Evolutionary conservation across 768 basidiomycete genomes (phyloP).

Genomic region (Zangia roseola): DNA sequence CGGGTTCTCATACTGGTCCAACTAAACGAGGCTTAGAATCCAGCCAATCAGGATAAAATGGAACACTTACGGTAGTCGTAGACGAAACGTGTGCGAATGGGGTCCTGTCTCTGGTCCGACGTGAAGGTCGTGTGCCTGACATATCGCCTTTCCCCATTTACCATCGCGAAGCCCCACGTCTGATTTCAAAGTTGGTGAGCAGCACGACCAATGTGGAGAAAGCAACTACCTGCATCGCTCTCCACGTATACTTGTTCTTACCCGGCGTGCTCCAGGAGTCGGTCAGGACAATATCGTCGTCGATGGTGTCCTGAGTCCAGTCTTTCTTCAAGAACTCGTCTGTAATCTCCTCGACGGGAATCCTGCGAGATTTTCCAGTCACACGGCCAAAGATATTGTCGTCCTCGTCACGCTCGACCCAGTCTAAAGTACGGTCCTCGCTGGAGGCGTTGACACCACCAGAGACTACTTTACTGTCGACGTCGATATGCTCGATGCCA

Average conservation of each 20-base stretch:
- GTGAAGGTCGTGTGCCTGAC: conserved; percentile 61
- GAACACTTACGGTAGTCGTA: conserved; percentile 65
- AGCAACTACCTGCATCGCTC: conserved; percentile 52
- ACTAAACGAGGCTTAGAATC: conserved; percentile 21
- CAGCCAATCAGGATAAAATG: background rate
- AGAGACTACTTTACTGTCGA: conserved; percentile 62
- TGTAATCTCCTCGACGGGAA: conserved; percentile 45
- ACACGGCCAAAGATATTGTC: conserved; percentile 65
- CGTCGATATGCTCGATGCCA: conserved; percentile 62
- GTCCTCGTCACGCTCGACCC: conserved; percentile 49
- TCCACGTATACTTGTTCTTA: conserved; percentile 62
- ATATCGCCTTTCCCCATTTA: conserved; percentile 60
- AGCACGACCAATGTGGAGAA: conserved; percentile 5
- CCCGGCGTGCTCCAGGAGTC: conserved; percentile 57
- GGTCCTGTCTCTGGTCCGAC: conserved; percentile 53
- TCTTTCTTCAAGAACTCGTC: conserved; percentile 41
- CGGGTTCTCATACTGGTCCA: conserved; percentile 11
- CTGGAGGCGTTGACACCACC: conserved; percentile 58
- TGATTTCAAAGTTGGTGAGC: conserved; percentile 10
- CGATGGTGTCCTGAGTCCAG: conserved; percentile 43
- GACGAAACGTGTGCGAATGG: conserved; percentile 52
- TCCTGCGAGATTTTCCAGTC: conserved; percentile 51
- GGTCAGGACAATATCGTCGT: conserved; percentile 35
- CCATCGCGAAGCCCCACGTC: conserved; percentile 64
- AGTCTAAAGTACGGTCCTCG: conserved; percentile 58